Conservation (phyloP, 495 filamentous ascomycete species). For the Copromyces sp. region DNA sequence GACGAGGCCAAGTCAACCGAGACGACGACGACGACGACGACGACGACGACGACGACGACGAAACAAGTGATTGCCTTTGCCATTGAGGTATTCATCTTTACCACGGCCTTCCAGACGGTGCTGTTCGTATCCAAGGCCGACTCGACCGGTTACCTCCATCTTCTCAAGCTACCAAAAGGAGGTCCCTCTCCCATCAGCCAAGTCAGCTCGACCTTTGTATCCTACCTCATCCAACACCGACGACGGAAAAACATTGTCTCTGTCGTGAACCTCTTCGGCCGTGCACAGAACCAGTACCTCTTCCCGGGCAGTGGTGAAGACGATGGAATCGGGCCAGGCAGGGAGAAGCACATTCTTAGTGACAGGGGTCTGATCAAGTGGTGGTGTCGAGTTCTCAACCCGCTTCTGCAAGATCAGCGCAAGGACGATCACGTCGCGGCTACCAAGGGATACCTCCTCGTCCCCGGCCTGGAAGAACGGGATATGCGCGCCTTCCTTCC, state of each 20-base stretch:
- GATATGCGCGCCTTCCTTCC: slow-evolving; percentile 58
- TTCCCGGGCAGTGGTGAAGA: slow-evolving; percentile 90
- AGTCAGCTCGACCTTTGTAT: slow-evolving; percentile 65
- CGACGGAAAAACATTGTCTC: slow-evolving; percentile 58
- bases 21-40: neutral
- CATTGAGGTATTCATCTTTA: slow-evolving; percentile 55
- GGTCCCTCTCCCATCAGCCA: slow-evolving; percentile 63
- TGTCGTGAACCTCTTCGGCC: slow-evolving; percentile 84
- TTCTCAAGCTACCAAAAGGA: slow-evolving; percentile 47
- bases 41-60: neutral
- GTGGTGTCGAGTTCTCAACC: slow-evolving; percentile 87
- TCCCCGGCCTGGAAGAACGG: slow-evolving; percentile 72
- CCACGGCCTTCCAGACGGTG: slow-evolving; percentile 67
- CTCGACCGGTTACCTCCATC: slow-evolving; percentile 77
- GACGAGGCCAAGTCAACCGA: slow-evolving; percentile 14
- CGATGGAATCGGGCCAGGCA: slow-evolving; percentile 17
- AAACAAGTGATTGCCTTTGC: slow-evolving; percentile 35
- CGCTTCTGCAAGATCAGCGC: slow-evolving; percentile 44
- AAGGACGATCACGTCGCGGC: slow-evolving; percentile 21
- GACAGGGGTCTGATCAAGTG: slow-evolving; percentile 82
- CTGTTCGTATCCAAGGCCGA: slow-evolving; percentile 97
- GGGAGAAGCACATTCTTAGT: slow-evolving; percentile 78
- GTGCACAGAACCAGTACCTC: slow-evolving; percentile 87
- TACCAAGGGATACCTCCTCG: slow-evolving; percentile 65
- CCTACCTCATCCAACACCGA: slow-evolving; percentile 57